phyloP scores from a whole-genome alignment of 2,329 filamentous ascomycete species.

The Penicillium sumatraense region DNA sequence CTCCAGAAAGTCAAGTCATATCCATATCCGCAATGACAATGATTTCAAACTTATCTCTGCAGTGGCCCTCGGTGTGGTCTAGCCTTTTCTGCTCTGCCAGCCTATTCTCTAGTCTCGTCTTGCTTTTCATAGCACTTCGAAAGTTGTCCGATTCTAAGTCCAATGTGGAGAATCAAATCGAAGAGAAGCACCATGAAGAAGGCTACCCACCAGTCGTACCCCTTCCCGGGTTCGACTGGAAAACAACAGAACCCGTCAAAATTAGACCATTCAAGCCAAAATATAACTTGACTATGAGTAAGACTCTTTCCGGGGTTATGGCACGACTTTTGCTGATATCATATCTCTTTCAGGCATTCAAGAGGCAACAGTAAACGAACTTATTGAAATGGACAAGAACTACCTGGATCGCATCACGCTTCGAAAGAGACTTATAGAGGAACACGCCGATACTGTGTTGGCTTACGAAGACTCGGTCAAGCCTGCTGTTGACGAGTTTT shows the following conservation, averaged over 20 bases:
- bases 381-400: slow-evolving; percentile 19
- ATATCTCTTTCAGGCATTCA: slow-evolving; percentile 5
- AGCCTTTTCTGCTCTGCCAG: not conserved
- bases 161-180: not conserved
- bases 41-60: not conserved
- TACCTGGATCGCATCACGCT: slow-evolving; percentile 18
- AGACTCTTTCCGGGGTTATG: not conserved
- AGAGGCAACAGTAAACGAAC: slow-evolving; percentile 7
- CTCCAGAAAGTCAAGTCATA: not conserved
- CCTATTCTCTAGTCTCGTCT: not conserved
- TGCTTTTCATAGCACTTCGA: not conserved
- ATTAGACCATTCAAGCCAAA: slow-evolving; percentile 17
- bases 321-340: not conserved
- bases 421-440: slow-evolving; percentile 6
- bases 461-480: slow-evolving; percentile 3
- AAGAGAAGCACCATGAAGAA: not conserved
- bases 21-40: too few species aligned
- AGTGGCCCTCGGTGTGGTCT: not conserved
- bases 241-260: slow-evolving; percentile 7
- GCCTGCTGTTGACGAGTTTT: slow-evolving; percentile 16
- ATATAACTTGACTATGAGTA: slow-evolving; percentile 19
- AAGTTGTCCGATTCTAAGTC: not conserved
- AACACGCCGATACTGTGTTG: slow-evolving; percentile 5
- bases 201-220: slow-evolving; percentile 8
- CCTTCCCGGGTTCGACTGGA: slow-evolving; percentile 12